phyloP scores from a whole-genome alignment of 192 early-diverging fungal species.

The Coemansia aciculifera region DNA sequence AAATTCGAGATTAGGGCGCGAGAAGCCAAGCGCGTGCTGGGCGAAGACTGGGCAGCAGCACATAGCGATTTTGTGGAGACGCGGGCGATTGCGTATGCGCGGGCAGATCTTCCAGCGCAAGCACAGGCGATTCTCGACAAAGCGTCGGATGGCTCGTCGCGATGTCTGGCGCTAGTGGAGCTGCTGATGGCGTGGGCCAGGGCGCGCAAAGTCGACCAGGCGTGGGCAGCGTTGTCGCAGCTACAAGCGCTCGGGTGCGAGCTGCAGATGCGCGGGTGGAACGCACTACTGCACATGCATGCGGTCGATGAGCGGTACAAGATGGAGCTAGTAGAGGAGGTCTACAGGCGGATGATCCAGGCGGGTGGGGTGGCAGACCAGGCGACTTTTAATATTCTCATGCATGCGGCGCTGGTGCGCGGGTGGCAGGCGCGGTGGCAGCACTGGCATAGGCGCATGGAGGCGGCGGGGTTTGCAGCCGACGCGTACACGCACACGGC shows the following conservation, averaged over 20 bases:
- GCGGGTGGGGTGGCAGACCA: constrained; percentile 18
- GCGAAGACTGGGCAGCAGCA: background rate
- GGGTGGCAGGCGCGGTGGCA: constrained; percentile 25
- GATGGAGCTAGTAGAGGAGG: constrained; percentile 27
- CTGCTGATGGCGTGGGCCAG: constrained; percentile 41
- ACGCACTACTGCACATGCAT: constrained; percentile 40
- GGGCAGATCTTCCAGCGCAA: constrained; percentile 28
- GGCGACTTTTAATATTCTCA: constrained; percentile 41
- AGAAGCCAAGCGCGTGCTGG: background rate
- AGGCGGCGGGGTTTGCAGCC: constrained; percentile 16
- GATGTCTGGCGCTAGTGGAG: background rate
- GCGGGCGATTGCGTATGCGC: constrained; percentile 22
- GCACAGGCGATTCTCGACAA: constrained; percentile 12
- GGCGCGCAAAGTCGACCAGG: constrained; percentile 10
- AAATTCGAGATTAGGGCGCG: constrained; percentile 2
- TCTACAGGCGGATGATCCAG: constrained; percentile 22
- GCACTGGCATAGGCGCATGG: constrained; percentile 31
- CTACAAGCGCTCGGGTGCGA: constrained; percentile 26
- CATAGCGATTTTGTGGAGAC: constrained; percentile 21
- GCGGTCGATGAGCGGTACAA: constrained; percentile 43
- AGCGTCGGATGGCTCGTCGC: background rate
- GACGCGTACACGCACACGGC: constrained; percentile 20
- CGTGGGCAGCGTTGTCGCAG: constrained; percentile 24
- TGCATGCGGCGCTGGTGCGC: constrained; percentile 41
- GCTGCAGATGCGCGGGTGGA: constrained; percentile 32